These are phyloP conservation scores for Hyaloscypha finlandica DNA, from an alignment of 495 filamentous ascomycete species.

Conservation along the genomic window DNA sequence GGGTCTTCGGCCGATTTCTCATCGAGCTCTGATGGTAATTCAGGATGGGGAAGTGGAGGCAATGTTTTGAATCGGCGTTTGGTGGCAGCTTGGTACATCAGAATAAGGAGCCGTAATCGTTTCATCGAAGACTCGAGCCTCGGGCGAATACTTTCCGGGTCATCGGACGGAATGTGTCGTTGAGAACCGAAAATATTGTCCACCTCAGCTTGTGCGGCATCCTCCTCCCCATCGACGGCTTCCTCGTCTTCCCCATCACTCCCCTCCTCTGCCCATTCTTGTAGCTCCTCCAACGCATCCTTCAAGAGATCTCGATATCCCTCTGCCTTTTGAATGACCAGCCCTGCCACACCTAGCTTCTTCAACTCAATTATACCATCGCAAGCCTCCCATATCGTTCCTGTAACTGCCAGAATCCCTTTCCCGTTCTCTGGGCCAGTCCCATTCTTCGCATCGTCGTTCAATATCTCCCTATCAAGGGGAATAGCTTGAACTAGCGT, in stretches of 20 bases:
- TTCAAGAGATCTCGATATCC: slow-evolving; percentile 69
- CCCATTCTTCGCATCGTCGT: slow-evolving; percentile 45
- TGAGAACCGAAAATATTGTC: slow-evolving; percentile 58
- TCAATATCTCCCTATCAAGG: slow-evolving; percentile 46
- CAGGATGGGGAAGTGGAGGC: slow-evolving; percentile 30
- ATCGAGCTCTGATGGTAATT: slow-evolving; percentile 23
- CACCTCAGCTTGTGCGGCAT: slow-evolving; percentile 50
- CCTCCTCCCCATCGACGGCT: slow-evolving; percentile 51
- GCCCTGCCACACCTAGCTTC: slow-evolving; percentile 62
- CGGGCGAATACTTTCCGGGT: slow-evolving; percentile 55
- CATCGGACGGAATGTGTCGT: slow-evolving; percentile 53
- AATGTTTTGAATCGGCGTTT: slow-evolving; percentile 62
- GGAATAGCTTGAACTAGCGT: slow-evolving; percentile 48
- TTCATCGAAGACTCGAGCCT: slow-evolving; percentile 57
- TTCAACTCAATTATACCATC: slow-evolving; percentile 66
- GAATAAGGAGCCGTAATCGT: slow-evolving; percentile 55
- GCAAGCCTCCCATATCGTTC: slow-evolving; percentile 69
- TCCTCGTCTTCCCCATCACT: slow-evolving; percentile 48
- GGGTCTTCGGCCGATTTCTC: slow-evolving; percentile 14
- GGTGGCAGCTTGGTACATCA: slow-evolving; percentile 60
- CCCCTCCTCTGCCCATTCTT: slow-evolving; percentile 78
- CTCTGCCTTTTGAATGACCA: slow-evolving; percentile 62
- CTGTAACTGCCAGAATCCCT: slow-evolving; percentile 60
- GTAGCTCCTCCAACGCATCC: slow-evolving; percentile 81
- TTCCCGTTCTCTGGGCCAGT: slow-evolving; percentile 38